Base-by-base conservation (phyloP, 225 moss, liverwort and hornwort genomes). In the Neckera pumila region DNA sequence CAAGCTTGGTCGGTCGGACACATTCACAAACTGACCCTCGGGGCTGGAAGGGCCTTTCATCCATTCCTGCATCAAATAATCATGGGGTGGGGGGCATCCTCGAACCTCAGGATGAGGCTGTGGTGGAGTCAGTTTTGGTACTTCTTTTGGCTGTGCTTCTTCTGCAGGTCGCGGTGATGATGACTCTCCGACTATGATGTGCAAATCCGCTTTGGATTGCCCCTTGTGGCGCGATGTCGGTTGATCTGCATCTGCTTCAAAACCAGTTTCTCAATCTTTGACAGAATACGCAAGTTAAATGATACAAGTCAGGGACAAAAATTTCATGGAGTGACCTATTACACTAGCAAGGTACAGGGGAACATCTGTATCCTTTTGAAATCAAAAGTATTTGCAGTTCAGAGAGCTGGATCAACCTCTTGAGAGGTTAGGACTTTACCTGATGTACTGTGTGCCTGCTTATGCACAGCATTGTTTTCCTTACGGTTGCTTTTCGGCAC, bases 11-110 rank as follows among this genome's bases (percentile, higher is more conserved):
- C 89, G 87, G 61, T 95, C 93, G 31, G 95, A 95, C 43, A 95
- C 90, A 64, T 93, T 95, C 58, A 95, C 90, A 54, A 89, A 27
- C 13, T 85, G 87, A 59, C 94, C 93, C 17, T 89, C 86, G 9
- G 87, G 72, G 87, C 6, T 91, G n/a, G 90, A 69, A 49, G 92
- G 94, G 30, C 91, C 91, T 73, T 69, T 89, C 94, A 94, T 94
- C 94, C 94, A 94, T 88, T 92, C 58, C 53, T 91, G 93, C 85
- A 92, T 82, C 72, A 94, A 80, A 87, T 94, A 94, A n/a, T 82
- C 89, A 64, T 90, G 90, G 56, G 88, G 67, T 87, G 94, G 92
- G 13, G 87, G 82, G 43, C 93, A 77, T 89, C 94, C 94, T 89
- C 91, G 90, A 49, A 94, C 86, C 79, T 92, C 92, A 51, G 88